A percentile compares a stretch with the other conserved stretches of the same genome.
phyloP scores from a whole-genome alignment of 768 basidiomycete genomes.

The Tulasnella sp. region DNA sequence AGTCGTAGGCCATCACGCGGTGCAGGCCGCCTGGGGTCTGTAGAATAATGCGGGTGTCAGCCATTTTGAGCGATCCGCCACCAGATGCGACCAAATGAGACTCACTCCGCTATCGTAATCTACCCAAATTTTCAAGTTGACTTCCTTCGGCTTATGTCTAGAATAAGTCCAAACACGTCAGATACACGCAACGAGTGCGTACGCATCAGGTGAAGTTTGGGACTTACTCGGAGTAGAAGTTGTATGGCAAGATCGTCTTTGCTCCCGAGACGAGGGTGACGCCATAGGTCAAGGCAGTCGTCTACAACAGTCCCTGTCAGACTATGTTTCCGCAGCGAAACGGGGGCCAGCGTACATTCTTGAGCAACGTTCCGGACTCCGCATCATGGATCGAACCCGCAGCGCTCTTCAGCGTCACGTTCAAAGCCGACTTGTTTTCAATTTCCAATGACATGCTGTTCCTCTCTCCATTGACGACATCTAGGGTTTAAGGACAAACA shows the following conservation, averaged over 20 bases:
- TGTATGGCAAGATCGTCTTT: conserved; percentile 63
- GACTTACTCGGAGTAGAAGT: conserved; percentile 77
- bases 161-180: not conserved
- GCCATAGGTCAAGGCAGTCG: conserved; percentile 52
- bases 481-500: conserved; percentile 41
- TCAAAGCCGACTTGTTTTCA: conserved; percentile 71
- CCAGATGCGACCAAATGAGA: conserved; percentile 21
- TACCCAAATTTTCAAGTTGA: conserved; percentile 70
- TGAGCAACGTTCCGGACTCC: conserved; percentile 58
- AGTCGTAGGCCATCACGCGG: conserved; percentile 68
- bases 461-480: conserved; percentile 78
- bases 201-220: conserved; percentile 24
- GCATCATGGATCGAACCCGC: conserved; percentile 66
- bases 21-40: conserved; percentile 49
- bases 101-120: conserved; percentile 63
- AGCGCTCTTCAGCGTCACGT: conserved; percentile 62
- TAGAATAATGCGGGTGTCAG: not conserved
- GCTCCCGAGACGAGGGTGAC: conserved; percentile 51
- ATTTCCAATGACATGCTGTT: conserved; percentile 61
- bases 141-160: conserved; percentile 59
- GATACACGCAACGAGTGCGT: conserved; percentile 26
- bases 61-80: not conserved
- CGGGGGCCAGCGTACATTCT: conserved; percentile 54
- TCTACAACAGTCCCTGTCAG: conserved; percentile 40
- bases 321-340: not conserved